These are phyloP conservation scores for Tolypocladium amazonense DNA, from an alignment of 2,329 filamentous ascomycete genomes.

Conservation along the genomic window DNA sequence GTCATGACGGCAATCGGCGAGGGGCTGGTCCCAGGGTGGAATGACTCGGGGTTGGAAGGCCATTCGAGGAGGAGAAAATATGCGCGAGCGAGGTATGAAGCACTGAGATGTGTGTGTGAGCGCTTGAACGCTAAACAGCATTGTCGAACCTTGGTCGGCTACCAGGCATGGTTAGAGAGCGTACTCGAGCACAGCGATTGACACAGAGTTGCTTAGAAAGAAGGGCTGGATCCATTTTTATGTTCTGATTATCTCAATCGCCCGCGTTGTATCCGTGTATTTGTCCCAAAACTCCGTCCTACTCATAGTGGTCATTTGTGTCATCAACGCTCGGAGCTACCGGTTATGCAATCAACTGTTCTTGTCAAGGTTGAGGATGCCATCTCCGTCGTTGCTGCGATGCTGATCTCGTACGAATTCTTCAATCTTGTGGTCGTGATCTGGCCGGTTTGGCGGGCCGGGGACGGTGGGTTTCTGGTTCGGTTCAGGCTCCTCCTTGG, in stretches of 20 bases:
- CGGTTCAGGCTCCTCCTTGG: constrained; percentile 15
- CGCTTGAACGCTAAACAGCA: not conserved
- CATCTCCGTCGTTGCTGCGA: constrained; percentile 25
- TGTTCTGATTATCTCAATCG: not conserved
- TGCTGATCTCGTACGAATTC: constrained; percentile 44
- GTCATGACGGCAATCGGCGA: not conserved
- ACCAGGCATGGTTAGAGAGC: not conserved
- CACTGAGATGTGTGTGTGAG: not conserved
- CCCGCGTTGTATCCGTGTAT: not conserved
- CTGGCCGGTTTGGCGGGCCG: constrained; percentile 31
- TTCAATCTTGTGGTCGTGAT: constrained; percentile 38
- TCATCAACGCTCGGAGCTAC: not conserved
- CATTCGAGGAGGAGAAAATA: not conserved
- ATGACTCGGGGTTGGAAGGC: not conserved
- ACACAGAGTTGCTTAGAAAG: not conserved
- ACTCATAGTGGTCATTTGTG: not conserved
- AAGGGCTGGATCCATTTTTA: not conserved
- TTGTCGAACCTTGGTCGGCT: not conserved
- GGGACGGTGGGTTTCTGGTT: constrained; percentile 9
- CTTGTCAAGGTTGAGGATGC: not conserved
- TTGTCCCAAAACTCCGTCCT: not conserved
- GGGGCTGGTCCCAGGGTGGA: not conserved
- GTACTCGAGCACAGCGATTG: not conserved
- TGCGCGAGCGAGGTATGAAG: not conserved
- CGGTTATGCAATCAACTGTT: not conserved